Evolutionary conservation across 331 rosid genomes (phyloP).

Genomic region (Phaseolus coccineus): DNA sequence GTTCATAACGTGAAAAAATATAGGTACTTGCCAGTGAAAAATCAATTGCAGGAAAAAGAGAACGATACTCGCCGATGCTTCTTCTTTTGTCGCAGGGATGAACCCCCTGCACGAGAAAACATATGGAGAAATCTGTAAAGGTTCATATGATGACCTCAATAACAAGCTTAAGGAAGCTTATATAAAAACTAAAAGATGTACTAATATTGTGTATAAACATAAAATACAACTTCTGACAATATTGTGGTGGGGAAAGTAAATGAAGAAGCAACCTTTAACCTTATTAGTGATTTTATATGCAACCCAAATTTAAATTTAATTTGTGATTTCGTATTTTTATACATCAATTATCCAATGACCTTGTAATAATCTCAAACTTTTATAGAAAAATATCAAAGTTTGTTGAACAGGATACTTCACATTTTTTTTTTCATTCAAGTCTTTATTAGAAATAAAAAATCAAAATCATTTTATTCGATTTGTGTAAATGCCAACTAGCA

Average conservation of each 20-base stretch:
- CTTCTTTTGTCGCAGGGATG: slow-evolving; percentile 86
- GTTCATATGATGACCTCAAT: slow-evolving; percentile 9
- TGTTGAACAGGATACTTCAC: not conserved
- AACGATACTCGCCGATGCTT: slow-evolving; percentile 65
- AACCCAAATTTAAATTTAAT: slow-evolving; percentile 1
- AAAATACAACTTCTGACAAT: not conserved
- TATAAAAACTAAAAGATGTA: not conserved
- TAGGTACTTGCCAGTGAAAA: slow-evolving; percentile 72
- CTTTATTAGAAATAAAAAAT: slow-evolving; percentile 3
- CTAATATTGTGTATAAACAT: not conserved
- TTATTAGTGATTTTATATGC: not conserved
- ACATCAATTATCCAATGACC: not conserved
- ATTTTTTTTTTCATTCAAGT: not conserved
- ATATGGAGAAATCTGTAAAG: slow-evolving; percentile 1
- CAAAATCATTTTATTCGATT: not conserved
- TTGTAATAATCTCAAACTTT: not conserved
- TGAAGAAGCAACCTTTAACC: not conserved
- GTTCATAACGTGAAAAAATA: slow-evolving; percentile 8
- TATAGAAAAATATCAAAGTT: not conserved
- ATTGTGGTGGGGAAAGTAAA: not conserved
- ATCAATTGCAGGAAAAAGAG: slow-evolving; percentile 80
- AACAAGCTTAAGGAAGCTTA: slow-evolving; percentile 26
- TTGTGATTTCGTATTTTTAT: not conserved
- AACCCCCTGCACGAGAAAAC: slow-evolving; percentile 65
- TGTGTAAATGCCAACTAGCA: not conserved